Percentiles rank a stretch among this genome's conserved stretches.
Evolutionary conservation across 1,284 basidiomycete species (phyloP).

Genomic region (Moesziomyces sp.): DNA sequence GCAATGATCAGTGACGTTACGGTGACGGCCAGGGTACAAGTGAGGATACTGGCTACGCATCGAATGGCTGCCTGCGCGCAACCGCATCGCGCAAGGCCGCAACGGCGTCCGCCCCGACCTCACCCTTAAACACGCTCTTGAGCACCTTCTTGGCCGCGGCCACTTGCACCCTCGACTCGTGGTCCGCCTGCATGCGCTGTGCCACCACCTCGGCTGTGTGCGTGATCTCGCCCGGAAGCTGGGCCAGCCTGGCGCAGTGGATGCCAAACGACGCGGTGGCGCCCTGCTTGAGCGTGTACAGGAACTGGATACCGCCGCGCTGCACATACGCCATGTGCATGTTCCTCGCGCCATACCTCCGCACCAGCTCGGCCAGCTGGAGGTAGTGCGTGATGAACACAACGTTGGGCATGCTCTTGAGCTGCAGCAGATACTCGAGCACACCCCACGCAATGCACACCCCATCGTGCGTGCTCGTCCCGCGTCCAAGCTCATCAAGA

Average conservation of each 20-base stretch:
- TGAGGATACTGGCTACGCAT: no score
- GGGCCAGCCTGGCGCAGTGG: slow-evolving; percentile 61
- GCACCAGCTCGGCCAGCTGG: slow-evolving; percentile 40
- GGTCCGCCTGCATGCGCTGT: background rate
- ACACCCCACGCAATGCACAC: slow-evolving; percentile 55
- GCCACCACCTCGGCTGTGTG: slow-evolving; percentile 14
- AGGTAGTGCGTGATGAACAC: slow-evolving; percentile 65
- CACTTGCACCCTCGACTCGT: background rate
- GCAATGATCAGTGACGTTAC: no score
- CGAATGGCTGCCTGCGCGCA: no score
- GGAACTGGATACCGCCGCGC: slow-evolving; percentile 50
- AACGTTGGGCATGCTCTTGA: slow-evolving; percentile 23
- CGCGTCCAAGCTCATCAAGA: slow-evolving; percentile 58
- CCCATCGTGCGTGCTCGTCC: slow-evolving; percentile 57
- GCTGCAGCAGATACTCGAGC: slow-evolving; percentile 38
- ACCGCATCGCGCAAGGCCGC: no score
- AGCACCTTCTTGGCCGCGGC: no score
- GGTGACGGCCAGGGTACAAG: no score
- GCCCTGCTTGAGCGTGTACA: slow-evolving; percentile 59
- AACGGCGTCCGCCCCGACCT: background rate
- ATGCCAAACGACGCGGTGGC: slow-evolving; percentile 61
- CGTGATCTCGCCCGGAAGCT: slow-evolving; percentile 30
- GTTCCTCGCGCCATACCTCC: background rate
- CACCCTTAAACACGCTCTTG: background rate
- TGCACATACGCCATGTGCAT: slow-evolving; percentile 19